A percentile compares a stretch with the other conserved stretches of the same genome.
These are phyloP conservation scores for Cladosporium austrohemisphaericum DNA, from an alignment of 2,329 filamentous ascomycete genomes.

Conservation along the genomic window DNA sequence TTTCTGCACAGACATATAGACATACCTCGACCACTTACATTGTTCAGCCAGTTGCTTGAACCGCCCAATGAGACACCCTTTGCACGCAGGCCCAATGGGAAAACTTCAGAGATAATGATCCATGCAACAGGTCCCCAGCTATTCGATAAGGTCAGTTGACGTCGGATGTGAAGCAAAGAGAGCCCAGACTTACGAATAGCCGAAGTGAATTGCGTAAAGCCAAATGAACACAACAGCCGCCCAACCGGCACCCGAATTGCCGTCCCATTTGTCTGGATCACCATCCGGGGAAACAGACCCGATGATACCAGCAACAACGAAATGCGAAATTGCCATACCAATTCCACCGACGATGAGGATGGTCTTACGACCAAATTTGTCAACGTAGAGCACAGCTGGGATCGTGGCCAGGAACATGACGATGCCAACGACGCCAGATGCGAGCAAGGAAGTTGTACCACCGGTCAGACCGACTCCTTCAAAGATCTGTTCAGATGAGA, in stretches of 20 bases:
- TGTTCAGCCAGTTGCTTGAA: constrained; percentile 26
- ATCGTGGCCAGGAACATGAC: constrained; percentile 67
- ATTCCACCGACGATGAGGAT: constrained; percentile 37
- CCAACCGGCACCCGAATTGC: constrained; percentile 63
- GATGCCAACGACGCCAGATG: constrained; percentile 68
- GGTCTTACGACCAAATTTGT: constrained; percentile 48
- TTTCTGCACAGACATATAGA: background rate
- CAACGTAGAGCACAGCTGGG: constrained; percentile 63
- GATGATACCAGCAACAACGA: constrained; percentile 63
- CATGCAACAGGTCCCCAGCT: constrained; percentile 64
- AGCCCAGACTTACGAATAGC: constrained; percentile 50
- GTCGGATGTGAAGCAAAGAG: background rate
- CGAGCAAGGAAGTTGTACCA: constrained; percentile 55
- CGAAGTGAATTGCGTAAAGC: constrained; percentile 71
- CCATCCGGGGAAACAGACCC: constrained; percentile 36
- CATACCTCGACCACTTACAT: constrained; percentile 6
- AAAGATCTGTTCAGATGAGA: constrained; percentile 42
- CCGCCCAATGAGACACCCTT: constrained; percentile 27
- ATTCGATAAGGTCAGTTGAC: background rate
- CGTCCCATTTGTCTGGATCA: background rate
- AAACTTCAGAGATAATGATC: constrained; percentile 46
- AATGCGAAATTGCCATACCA: constrained; percentile 23
- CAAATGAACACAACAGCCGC: constrained; percentile 65
- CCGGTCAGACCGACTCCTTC: constrained; percentile 42
- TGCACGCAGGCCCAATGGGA: constrained; percentile 26